Evolutionary conservation across 164 flowering plant species (phyloP), one percentile per base, ranked within the genome.

Genomic region (Hamamelis virginiana): DNA sequence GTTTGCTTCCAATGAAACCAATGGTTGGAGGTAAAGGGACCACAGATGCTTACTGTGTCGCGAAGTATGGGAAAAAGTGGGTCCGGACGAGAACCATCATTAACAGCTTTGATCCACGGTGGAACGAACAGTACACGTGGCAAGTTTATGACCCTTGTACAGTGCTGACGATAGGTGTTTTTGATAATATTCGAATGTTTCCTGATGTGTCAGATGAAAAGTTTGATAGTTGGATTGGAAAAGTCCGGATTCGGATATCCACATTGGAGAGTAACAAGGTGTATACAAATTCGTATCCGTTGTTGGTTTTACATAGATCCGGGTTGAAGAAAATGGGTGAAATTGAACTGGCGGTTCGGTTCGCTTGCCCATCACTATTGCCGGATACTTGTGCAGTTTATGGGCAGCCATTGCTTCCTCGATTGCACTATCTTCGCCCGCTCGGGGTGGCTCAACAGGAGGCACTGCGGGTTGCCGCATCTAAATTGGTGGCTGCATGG

Each of bases 41-140:
- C 53, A 96, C 99, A 0, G 99, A 96, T 72, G 88, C 98, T 43
- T 96, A 92, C 74, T 92, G 99, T 65, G 96, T 96, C 10, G 99
- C 99, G 22, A 96, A 96, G 85, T 96, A 96, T 65, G 99, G 96
- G 60, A 91, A 91, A 41, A 96, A 93, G 66, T 96, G 99, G 99
- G 95, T 90, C 56, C 84, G 98, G 27, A 96, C 99, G 0, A 75
- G 88, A 26, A 96, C 98, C 44, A 81, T 93, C 38, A 78, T 82
- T 0, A 97, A 96, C 70, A 80, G 87, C 74, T 89, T 93, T 56
- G 99, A 93, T 69, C 99, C 99, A 19, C 80, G 97, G 10, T 96
- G 99, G 98, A 92, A 95, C 80, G 99, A 95, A 82, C 99, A 92
- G 87, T 95, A 95, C 84, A 90, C 94, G 59, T 96, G 98, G 99